Evolutionary conservation across 2,329 filamentous ascomycete genomes (phyloP).

Genomic region (Periconia macrospinosa): DNA sequence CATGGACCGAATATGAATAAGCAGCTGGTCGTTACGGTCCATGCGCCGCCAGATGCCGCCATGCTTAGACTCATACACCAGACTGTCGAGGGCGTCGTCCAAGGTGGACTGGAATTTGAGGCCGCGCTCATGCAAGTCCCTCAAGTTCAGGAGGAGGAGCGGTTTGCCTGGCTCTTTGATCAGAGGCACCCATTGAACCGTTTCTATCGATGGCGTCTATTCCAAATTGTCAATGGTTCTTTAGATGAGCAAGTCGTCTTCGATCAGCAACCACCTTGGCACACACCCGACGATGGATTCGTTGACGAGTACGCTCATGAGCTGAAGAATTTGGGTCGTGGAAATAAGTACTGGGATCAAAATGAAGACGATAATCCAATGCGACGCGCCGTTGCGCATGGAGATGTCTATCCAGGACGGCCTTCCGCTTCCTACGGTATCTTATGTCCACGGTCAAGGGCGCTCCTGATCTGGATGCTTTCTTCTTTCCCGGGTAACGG

Average conservation of each 20-base stretch:
- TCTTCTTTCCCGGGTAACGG: constrained; percentile 76
- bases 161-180: constrained; percentile 94
- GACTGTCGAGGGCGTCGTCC: constrained; percentile 77
- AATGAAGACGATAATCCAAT: constrained; percentile 47
- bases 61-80: constrained; percentile 85
- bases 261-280: constrained; percentile 60
- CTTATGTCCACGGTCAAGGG: constrained; percentile 40
- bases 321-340: constrained; percentile 78
- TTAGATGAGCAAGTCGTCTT: constrained; percentile 29
- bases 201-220: constrained; percentile 92
- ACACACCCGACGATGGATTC: constrained; percentile 70
- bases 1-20: constrained; percentile 20
- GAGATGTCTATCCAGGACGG: constrained; percentile 31
- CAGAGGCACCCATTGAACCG: constrained; percentile 70
- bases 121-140: constrained; percentile 85
- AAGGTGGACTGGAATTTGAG: constrained; percentile 85
- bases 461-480: constrained; percentile 82
- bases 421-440: constrained; percentile 32
- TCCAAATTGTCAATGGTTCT: constrained; percentile 73
- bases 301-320: constrained; percentile 78
- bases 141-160: constrained; percentile 82
- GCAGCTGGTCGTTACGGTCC: constrained; percentile 51
- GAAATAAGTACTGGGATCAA: constrained; percentile 72
- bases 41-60: constrained; percentile 74
- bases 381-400: constrained; percentile 26